Conservation (phyloP, 129 eudicot genomes). For the Deinandra increscens region DNA sequence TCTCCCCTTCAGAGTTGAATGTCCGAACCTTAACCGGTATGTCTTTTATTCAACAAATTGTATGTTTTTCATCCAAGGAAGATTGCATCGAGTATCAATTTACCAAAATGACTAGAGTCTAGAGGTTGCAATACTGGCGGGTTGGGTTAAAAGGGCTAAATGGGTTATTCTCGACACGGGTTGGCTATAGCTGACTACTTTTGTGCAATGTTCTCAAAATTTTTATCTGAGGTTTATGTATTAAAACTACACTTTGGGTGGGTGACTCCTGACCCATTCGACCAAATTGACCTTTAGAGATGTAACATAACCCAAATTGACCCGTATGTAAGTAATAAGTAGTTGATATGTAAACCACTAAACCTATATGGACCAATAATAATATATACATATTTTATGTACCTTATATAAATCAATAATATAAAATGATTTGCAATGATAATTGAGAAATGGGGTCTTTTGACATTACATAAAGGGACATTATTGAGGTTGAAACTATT, state of each 20-base stretch:
- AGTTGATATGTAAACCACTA: too few relatives aligned
- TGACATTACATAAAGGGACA: background rate
- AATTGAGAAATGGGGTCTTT: background rate
- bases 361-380: background rate
- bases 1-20: constrained; percentile 65
- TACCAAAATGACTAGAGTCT: background rate
- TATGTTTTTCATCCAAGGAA: background rate
- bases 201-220: background rate
- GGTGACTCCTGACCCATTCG: background rate
- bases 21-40: constrained; percentile 41
- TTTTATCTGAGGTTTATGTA: background rate
- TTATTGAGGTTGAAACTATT: background rate
- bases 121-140: background rate
- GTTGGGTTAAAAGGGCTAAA: background rate
- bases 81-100: background rate
- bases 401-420: too few relatives aligned
- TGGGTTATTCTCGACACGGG: background rate
- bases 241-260: background rate
- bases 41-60: constrained; percentile 13
- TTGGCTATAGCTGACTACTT: background rate
- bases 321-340: background rate
- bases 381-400: too few relatives aligned
- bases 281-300: too few relatives aligned
- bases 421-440: background rate
- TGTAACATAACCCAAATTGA: too few relatives aligned